Evolutionary conservation across 2,329 filamentous ascomycete genomes (phyloP), one percentile per base, ranked within the genome.

Genomic region (Fusarium sp.): DNA sequence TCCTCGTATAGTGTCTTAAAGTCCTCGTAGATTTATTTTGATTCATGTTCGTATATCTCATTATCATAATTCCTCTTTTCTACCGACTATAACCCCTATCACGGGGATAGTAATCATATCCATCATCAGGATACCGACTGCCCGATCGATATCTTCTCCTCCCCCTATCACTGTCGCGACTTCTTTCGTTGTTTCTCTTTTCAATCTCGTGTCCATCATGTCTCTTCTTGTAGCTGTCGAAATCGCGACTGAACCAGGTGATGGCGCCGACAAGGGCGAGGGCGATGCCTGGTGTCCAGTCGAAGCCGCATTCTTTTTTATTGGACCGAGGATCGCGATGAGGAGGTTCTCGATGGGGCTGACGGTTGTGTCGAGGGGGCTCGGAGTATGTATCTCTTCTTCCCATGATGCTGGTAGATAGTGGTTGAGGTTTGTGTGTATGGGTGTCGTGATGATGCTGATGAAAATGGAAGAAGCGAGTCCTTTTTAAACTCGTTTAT

Each of bases 221-320:
- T 10, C 24, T 60, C 47, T 58, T 55, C 30, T 54, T 57, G 37
- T 68, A 67, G 17, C 40, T 59, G 13, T 74, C 62, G 30, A 74
- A 78, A 62, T 83, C 79, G 62, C 81, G 78, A 58, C 79, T 79
- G 68, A 81, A 79, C n/a, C 73, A 71, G 2, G 79, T 70, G 15
- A 76, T 70, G 19, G 78, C 72, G 7, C 78, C 79, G 17, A 79
- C 68, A 24, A 80, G 70, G 9, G 77, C 79, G 4, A 84, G 77
- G 19, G 75, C 72, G 32, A 83, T 59, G 56, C 77, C 80, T 30
- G 79, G 77, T 6, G 73, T 77, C 78, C 81, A 83, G 54, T 79
- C 77, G 71, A 83, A 84, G 32, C 78, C 78, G 7, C 66, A 54
- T 28, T 71, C 66, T 37, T 61, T 70, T 56, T 83, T 82, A 7